Evolutionary conservation across 1,284 basidiomycete genomes (phyloP).

Genomic region (Kwoniella shivajii): DNA sequence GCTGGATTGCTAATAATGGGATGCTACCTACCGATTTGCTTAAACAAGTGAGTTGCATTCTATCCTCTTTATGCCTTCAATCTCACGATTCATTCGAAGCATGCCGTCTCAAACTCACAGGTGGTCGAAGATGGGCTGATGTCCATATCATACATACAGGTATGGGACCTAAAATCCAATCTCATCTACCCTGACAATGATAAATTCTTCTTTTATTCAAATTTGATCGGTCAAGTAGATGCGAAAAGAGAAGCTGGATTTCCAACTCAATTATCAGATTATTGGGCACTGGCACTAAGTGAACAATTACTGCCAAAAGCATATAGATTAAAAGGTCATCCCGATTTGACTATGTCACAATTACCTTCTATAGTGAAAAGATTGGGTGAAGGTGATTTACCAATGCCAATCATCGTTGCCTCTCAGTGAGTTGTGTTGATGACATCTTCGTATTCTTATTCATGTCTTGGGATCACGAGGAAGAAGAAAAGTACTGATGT

Average conservation of each 20-base stretch:
- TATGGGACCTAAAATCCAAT: slow-evolving; percentile 56
- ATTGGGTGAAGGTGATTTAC: slow-evolving; percentile 39
- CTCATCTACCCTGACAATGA: slow-evolving; percentile 53
- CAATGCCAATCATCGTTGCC: slow-evolving; percentile 56
- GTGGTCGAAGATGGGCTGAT: no score
- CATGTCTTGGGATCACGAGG: no score
- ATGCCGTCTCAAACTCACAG: neutral
- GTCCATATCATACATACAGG: slow-evolving; percentile 19
- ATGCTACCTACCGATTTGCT: slow-evolving; percentile 44
- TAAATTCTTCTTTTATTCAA: slow-evolving; percentile 54
- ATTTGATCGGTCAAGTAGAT: slow-evolving; percentile 45
- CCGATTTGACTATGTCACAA: slow-evolving; percentile 47
- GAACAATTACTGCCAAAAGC: slow-evolving; percentile 48
- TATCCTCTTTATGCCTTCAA: neutral
- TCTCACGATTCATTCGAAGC: neutral
- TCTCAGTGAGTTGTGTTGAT: slow-evolving; percentile 46
- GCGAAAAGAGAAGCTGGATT: slow-evolving; percentile 47
- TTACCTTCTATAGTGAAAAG: slow-evolving; percentile 28
- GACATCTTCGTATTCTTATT: no score
- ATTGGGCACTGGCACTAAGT: slow-evolving; percentile 50
- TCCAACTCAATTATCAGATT: slow-evolving; percentile 50
- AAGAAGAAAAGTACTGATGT: neutral
- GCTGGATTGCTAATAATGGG: slow-evolving; percentile 47
- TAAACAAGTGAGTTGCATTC: slow-evolving; percentile 33
- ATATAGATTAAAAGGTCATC: slow-evolving; percentile 40